Conservation (phyloP, 2,329 filamentous ascomycete species). For the Botrytis fragariae region DNA sequence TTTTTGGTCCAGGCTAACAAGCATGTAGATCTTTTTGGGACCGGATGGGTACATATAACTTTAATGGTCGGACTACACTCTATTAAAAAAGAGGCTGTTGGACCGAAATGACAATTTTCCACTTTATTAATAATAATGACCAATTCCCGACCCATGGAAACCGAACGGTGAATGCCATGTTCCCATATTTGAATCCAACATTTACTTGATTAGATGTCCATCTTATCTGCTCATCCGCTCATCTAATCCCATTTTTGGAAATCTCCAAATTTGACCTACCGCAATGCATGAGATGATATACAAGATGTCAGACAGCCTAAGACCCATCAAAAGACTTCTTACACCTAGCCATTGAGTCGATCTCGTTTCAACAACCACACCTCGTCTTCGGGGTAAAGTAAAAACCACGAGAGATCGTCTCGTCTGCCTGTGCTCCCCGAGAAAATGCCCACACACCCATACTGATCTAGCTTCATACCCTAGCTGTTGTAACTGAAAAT, state of each 20-base stretch:
- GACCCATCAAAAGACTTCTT: background rate
- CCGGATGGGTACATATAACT: constrained; percentile 3
- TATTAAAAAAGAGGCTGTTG: constrained; percentile 1
- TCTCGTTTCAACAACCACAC: constrained; percentile 12
- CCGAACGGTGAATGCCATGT: background rate
- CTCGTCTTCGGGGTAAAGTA: background rate
- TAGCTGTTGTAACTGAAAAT: background rate
- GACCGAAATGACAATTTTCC: constrained; percentile 1
- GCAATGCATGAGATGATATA: background rate
- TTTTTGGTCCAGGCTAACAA: background rate
- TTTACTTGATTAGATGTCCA: background rate
- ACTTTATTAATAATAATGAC: constrained; percentile 6
- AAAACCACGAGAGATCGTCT: background rate
- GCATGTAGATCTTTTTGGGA: constrained; percentile 6
- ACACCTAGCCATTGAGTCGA: background rate
- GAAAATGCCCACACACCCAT: background rate
- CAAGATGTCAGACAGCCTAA: background rate
- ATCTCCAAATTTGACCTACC: constrained; percentile 9
- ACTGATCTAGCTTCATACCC: background rate
- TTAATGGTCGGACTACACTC: constrained; percentile 8
- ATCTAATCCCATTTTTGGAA: constrained; percentile 2
- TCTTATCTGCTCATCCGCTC: background rate
- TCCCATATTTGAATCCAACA: constrained; percentile 1
- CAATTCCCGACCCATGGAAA: background rate
- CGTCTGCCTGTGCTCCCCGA: background rate